Evolutionary conservation across 345 rosid species (phyloP).

Genomic region (Salix udensis): DNA sequence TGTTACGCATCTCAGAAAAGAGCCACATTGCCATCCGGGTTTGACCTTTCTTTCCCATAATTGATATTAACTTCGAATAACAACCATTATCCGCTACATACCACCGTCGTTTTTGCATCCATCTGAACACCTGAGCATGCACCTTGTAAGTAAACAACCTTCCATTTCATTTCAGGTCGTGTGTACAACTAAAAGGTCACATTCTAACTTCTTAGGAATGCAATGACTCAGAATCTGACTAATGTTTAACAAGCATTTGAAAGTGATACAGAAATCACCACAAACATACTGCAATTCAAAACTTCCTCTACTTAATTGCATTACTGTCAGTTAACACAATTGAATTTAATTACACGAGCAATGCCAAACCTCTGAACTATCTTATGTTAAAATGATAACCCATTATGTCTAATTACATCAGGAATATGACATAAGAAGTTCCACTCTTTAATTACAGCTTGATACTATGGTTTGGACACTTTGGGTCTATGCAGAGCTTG

Average conservation of each 20-base stretch:
- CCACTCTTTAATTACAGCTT: background rate
- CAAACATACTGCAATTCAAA: background rate
- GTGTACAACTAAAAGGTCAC: background rate
- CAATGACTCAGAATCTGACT: too few species aligned
- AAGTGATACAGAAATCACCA: too few species aligned
- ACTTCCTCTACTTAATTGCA: too few species aligned
- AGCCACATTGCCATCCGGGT: slow-evolving; percentile 98
- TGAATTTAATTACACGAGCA: too few species aligned
- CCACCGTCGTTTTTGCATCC: slow-evolving; percentile 99
- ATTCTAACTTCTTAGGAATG: background rate
- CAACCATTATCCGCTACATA: slow-evolving; percentile 80
- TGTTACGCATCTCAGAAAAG: slow-evolving; percentile 89
- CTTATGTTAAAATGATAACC: background rate
- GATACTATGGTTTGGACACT: background rate
- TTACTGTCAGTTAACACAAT: too few species aligned
- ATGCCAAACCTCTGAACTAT: background rate
- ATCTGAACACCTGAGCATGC: slow-evolving; percentile 70
- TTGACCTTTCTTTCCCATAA: slow-evolving; percentile 87
- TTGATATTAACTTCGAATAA: slow-evolving; percentile 72
- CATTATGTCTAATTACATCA: background rate
- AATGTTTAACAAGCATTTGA: too few species aligned
- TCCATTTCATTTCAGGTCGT: background rate
- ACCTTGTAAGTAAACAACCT: background rate
- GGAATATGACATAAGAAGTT: background rate
- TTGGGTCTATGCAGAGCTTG: background rate